phyloP scores from a whole-genome alignment of 352 stramenopile species.

The Phytophthora nicotianae region DNA sequence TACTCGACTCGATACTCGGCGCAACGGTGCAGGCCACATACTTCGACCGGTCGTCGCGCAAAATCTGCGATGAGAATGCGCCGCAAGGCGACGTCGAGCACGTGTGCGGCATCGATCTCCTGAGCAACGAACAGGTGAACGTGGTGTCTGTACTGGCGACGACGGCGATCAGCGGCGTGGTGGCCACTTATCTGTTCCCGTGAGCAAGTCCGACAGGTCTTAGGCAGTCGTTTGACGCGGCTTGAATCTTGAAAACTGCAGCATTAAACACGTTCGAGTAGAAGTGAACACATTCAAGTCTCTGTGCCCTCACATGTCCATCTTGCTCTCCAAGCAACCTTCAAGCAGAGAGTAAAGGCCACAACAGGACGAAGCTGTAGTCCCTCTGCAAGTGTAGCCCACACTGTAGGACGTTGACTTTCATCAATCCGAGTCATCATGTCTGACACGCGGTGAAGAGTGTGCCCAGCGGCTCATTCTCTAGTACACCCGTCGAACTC shows the following conservation, averaged over 20 bases:
- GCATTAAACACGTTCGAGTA: constrained; percentile 6
- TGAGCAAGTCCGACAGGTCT: constrained; percentile 5
- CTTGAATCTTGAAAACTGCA: constrained; percentile 1
- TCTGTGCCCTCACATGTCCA: not conserved
- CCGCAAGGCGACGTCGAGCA: constrained; percentile 18
- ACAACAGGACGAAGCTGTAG: constrained; percentile 14
- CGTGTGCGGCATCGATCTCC: constrained; percentile 41
- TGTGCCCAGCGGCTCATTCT: constrained; percentile 4
- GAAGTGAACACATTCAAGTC: constrained; percentile 5
- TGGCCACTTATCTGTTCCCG: constrained; percentile 52
- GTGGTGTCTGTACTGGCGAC: constrained; percentile 65
- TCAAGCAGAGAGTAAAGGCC: constrained; percentile 5
- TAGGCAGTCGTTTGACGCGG: constrained; percentile 1
- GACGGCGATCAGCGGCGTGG: constrained; percentile 46
- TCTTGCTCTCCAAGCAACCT: constrained; percentile 3
- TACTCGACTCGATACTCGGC: constrained; percentile 86
- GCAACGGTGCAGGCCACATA: constrained; percentile 82
- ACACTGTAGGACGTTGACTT: constrained; percentile 9
- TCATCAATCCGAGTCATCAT: not conserved
- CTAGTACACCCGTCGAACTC: not conserved
- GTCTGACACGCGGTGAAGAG: not conserved
- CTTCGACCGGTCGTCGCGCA: constrained; percentile 58
- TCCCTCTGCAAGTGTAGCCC: constrained; percentile 9
- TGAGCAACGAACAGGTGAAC: constrained; percentile 83
- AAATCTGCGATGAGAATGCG: constrained; percentile 57